Evolutionary conservation across 225 moss, liverwort and hornwort species (phyloP).

Genomic region (Straminergon stramineum): DNA sequence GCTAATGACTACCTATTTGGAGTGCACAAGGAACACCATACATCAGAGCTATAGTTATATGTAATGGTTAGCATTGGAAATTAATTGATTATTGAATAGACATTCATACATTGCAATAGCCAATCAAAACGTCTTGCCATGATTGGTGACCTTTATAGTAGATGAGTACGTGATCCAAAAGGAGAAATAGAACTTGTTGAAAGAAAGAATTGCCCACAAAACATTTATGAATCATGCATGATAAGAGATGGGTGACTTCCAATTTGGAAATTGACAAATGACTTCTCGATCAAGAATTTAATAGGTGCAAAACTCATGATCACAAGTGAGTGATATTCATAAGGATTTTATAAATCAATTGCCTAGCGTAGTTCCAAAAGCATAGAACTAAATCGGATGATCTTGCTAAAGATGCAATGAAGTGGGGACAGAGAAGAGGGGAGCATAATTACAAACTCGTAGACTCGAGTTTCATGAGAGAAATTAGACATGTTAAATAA

Average conservation of each 20-base stretch:
- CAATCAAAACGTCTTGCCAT: neutral
- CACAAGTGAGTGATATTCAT: neutral
- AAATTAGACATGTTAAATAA: neutral
- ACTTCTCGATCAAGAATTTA: neutral
- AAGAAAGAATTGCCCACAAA: neutral
- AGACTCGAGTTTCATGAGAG: neutral
- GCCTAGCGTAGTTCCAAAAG: neutral
- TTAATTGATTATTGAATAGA: neutral
- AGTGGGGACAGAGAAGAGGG: neutral
- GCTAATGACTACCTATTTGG: neutral
- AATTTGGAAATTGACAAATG: neutral
- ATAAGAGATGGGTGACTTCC: neutral
- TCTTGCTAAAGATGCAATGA: neutral
- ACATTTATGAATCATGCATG: neutral
- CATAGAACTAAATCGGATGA: neutral
- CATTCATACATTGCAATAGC: neutral
- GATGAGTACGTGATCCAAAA: neutral
- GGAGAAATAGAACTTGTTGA: neutral
- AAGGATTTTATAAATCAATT: neutral
- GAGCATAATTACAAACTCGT: neutral
- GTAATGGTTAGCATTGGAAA: neutral
- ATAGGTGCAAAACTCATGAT: neutral
- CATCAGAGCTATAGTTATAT: neutral
- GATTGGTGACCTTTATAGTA: neutral
- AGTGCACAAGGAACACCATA: neutral